Conservation (phyloP, 176 grass and related monocot genomes). For the Aegilops tauschii region DNA sequence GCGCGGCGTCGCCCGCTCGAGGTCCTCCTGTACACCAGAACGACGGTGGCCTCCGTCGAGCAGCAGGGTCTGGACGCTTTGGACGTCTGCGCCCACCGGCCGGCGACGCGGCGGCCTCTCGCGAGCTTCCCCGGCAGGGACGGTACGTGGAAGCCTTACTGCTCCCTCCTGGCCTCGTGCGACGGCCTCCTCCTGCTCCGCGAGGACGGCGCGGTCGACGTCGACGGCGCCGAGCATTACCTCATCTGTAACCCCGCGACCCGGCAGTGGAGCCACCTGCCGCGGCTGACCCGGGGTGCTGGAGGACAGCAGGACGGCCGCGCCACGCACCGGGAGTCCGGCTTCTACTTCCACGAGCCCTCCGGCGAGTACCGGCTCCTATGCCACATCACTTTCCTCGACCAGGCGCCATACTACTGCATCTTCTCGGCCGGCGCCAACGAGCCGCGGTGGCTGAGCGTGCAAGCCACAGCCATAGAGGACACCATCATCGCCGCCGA, state of each 20-base stretch:
- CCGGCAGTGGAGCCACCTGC: not conserved
- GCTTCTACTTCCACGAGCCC: not conserved
- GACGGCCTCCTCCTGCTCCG: not conserved
- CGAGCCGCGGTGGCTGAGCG: too few relatives aligned
- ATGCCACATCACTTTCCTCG: too few relatives aligned
- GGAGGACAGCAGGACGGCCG: too few relatives aligned
- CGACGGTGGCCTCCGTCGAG: too few relatives aligned
- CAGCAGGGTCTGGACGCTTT: not conserved
- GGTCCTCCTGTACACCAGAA: not conserved
- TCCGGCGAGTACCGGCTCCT: not conserved
- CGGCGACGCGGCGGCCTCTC: not conserved
- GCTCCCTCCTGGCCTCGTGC: not conserved
- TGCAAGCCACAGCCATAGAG: too few relatives aligned
- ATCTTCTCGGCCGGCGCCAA: too few relatives aligned
- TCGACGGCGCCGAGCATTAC: not conserved
- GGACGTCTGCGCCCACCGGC: not conserved
- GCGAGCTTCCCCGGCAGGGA: too few relatives aligned
- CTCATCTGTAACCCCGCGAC: not conserved
- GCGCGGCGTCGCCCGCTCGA: not conserved
- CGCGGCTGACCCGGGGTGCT: not conserved
- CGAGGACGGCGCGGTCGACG: too few relatives aligned
- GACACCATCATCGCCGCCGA: too few relatives aligned
- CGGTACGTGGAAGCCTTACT: not conserved
- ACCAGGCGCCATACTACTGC: too few relatives aligned
- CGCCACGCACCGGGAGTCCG: not conserved